Evolutionary conservation across 148 eudicot species (phyloP), one percentile per base, ranked within the genome.

Genomic region (Talinum fruticosum): DNA sequence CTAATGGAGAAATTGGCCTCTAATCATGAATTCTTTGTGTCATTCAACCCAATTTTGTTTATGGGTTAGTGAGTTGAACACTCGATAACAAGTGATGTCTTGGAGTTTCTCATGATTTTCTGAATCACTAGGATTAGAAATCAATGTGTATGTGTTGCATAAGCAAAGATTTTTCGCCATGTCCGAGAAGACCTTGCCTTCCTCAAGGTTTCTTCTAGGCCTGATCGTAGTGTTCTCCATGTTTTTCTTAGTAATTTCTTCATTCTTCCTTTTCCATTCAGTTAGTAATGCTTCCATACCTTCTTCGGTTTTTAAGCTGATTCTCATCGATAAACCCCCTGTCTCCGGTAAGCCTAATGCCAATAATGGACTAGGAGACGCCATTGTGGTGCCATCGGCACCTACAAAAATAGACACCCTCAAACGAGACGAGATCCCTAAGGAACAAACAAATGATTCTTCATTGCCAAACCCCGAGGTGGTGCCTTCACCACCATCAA

Each of bases 241-340:
- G 81, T 76, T 83, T 32, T 75, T 93, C 69, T 79, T 93, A 41
- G 74, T 90, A 66, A 10, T 81, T n/a, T 89, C 95, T 10, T 87
- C 93, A 10, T 30, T 87, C 49, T 85, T 89, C 77, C 93, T 93
- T 34, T 81, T 84, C 73, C 88, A 80, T 66, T 85, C 90, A 69
- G 83, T 80, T 66, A 85, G 83, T 72, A 88, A 57, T 73, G 83
- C 90, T 33, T 75, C 83, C 34, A 77, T 76, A 79, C 82, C 89
- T 69, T 76, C 82, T 13, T 88, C 92, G 33, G 82, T 86, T 78
- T 86, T 82, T 29, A 81, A 86, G 37, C 62, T 85, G 18, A 80
- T 87, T 65, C 78, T 81, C 44, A 83, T 83, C 36, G 85, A 89
- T 74, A 83, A 69, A 24, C 32, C 83, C 7, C 80, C 82, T 37